Base-by-base conservation (phyloP, 331 rosid genomes). In the Rosa hybrid region DNA sequence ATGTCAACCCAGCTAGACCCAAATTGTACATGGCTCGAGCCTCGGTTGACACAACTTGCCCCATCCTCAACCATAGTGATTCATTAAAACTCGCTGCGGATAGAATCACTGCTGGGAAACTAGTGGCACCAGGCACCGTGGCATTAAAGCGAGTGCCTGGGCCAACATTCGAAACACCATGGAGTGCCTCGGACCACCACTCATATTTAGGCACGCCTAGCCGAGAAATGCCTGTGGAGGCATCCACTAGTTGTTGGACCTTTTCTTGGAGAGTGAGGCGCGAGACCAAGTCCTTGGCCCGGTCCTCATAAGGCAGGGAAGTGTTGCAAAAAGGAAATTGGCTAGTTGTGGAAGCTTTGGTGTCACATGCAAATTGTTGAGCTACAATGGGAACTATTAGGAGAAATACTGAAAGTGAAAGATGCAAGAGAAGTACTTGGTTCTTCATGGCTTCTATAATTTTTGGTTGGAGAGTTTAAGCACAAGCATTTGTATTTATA, bases 141-240 rank as follows among this genome's bases (percentile, higher is more conserved):
- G 46, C 81, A 65, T 85, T 84, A 46, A 92, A 92, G n/a, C 62
- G 81, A 1, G 91, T 87, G 12, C 93, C 93, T 2, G 90, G 97
- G n/a, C 97, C 97, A 2, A 83, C 0, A 67, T 92, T 80, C 0
- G 97, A 92, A 71, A 92, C 90, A 4, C 97, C 94, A 41, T 92
- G 94, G 67, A 92, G 94, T 20, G 94, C 97, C 86, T 91, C 93
- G 3, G 94, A 89, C 95, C 97, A 92, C 97, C 97, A 92, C 59
- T 90, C 86, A 42, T 92, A 92, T 1, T 90, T 78, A 0, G 97
- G 97, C 51, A 92, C 92, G 0, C 93, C 95, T 12, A 92, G 88
- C 65, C 93, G 59, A 6, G 92, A 46, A 16, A 90, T 77, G 59
- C 91, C 91, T 0, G 83, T 4, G 38, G 91, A 78, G 7, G 63